Percentiles rank a stretch among this genome's conserved stretches.
phyloP scores from a whole-genome alignment of 2,329 filamentous ascomycete species.

The Xylaria sp. region DNA sequence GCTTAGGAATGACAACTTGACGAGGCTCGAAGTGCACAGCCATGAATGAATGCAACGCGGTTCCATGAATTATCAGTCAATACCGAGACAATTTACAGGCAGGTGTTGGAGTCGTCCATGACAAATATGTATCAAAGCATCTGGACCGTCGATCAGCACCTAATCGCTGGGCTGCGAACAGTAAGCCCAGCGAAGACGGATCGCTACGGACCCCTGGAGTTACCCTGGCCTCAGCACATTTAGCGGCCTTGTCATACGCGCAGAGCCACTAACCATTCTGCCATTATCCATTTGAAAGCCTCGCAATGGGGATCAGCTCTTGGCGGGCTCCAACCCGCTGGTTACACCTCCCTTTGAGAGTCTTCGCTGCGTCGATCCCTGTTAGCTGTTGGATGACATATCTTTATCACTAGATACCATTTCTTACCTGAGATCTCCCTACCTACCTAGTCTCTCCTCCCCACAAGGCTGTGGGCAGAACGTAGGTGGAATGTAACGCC shows the following conservation, averaged over 20 bases:
- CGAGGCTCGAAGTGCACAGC: constrained; percentile 5
- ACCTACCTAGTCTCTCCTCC: no score
- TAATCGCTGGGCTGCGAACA: constrained; percentile 20
- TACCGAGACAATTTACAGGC: neutral
- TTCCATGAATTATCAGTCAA: constrained; percentile 2
- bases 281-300: neutral
- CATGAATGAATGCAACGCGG: constrained; percentile 9
- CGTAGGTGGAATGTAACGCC: neutral
- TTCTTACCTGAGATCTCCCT: neutral
- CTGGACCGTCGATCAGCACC: constrained; percentile 6
- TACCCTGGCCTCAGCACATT: constrained; percentile 8
- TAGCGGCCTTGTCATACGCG: neutral
- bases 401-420: neutral
- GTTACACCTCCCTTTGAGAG: neutral
- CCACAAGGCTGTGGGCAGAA: neutral
- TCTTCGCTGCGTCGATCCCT: no score
- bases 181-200: constrained; percentile 22
- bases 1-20: constrained; percentile 3
- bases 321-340: neutral
- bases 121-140: constrained; percentile 17
- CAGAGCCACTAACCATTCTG: neutral
- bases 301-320: neutral
- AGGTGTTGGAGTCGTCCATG: constrained; percentile 11
- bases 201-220: constrained; percentile 20
- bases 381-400: neutral